Percentiles rank a stretch among this genome's conserved stretches.
Evolutionary conservation across 768 basidiomycete genomes (phyloP).

Genomic region (Kwoniella mangroviensis): DNA sequence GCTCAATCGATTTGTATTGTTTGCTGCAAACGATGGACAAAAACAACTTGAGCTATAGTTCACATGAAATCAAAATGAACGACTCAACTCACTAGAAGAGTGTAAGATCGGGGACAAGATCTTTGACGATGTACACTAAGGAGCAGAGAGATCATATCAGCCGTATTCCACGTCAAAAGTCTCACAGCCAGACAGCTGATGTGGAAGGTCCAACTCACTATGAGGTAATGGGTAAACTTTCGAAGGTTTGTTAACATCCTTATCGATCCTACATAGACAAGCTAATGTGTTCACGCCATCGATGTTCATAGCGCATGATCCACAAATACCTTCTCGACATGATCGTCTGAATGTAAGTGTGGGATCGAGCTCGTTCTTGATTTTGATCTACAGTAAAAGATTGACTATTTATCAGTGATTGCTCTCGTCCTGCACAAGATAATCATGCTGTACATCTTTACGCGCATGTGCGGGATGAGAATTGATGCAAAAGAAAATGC

Average conservation of each 20-base stretch:
- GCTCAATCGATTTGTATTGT: constrained; percentile 99
- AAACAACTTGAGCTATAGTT: no score
- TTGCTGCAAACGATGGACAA: constrained; percentile 61
- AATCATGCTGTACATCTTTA: no score
- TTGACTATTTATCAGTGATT: neutral
- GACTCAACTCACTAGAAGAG: constrained; percentile 45
- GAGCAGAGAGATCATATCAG: neutral
- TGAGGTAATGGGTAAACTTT: constrained; percentile 98
- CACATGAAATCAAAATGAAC: no score
- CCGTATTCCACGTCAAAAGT: neutral
- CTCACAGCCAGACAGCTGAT: neutral
- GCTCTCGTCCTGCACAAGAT: no score
- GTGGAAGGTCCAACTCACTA: constrained; percentile 65
- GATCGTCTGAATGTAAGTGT: constrained; percentile 86
- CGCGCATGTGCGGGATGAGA: no score
- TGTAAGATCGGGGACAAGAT: constrained; percentile 75
- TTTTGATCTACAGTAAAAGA: constrained; percentile 76
- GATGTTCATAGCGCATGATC: constrained; percentile 99
- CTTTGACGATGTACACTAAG: constrained; percentile 97
- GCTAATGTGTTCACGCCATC: constrained; percentile 94
- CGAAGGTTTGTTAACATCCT: constrained; percentile 69
- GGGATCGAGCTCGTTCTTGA: constrained; percentile 97
- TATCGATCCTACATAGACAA: constrained; percentile 93
- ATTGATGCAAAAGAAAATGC: neutral
- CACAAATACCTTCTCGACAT: constrained; percentile 75